These are phyloP conservation scores for Syzygium aqueum DNA, from an alignment of 345 rosid genomes.

Conservation along the genomic window DNA sequence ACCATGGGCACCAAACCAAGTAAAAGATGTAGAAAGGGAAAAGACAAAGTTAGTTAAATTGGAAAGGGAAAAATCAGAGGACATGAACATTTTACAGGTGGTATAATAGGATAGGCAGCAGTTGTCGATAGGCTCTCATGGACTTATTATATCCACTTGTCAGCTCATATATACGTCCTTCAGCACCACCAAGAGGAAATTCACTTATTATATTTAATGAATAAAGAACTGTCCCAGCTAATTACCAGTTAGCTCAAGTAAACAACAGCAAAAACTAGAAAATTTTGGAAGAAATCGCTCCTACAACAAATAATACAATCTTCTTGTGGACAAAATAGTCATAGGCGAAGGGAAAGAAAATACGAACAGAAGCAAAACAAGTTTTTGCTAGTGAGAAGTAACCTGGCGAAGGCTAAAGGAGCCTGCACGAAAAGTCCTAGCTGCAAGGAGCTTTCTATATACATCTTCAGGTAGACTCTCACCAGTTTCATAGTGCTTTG, in stretches of 20 bases:
- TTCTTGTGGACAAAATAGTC: neutral
- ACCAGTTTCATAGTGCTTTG: constrained; percentile 83
- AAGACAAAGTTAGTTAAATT: neutral
- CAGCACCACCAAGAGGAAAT: neutral
- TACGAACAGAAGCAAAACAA: neutral
- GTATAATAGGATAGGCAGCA: neutral
- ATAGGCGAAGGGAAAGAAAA: neutral
- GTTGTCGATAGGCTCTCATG: neutral
- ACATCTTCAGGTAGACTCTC: constrained; percentile 82
- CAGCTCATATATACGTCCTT: neutral
- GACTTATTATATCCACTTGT: neutral
- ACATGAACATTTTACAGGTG: neutral
- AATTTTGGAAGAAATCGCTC: neutral
- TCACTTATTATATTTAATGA: neutral
- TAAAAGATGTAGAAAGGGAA: neutral
- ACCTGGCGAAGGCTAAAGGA: constrained; percentile 89
- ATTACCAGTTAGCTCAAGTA: neutral
- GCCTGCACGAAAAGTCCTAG: constrained; percentile 87
- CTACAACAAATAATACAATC: neutral
- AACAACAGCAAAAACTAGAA: neutral
- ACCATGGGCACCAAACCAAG: neutral
- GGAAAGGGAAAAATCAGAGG: neutral
- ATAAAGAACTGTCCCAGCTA: neutral
- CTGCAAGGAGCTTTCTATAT: constrained; percentile 74
- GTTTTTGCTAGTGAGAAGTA: constrained; percentile 8